A percentile compares a stretch with the other conserved stretches of the same genome.
Evolutionary conservation across 805 yeast genomes (phyloP).

Genomic region (Jamesozyma spencerorum): DNA sequence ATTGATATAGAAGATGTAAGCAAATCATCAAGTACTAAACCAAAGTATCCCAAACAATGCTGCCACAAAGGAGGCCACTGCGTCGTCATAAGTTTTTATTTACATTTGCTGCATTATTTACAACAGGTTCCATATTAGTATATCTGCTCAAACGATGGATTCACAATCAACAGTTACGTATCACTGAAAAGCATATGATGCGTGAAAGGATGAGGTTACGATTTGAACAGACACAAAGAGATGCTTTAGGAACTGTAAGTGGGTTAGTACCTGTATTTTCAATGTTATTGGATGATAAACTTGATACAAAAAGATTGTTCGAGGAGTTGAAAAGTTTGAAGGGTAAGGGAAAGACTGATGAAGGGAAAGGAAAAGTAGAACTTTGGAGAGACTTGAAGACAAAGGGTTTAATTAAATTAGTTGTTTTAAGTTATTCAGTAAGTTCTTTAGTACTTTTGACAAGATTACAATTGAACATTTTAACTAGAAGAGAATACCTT

Average conservation of each 20-base stretch:
- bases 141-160: slow-evolving; percentile 26
- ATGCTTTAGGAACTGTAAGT: slow-evolving; percentile 73
- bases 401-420: slow-evolving; percentile 60
- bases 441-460: slow-evolving; percentile 69
- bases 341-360: slow-evolving; percentile 1
- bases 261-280: slow-evolving; percentile 73
- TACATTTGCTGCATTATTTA: slow-evolving; percentile 11
- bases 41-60: background rate
- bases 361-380: slow-evolving; percentile 44
- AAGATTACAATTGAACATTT: slow-evolving; percentile 75
- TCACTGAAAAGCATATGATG: slow-evolving; percentile 50
- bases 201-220: slow-evolving; percentile 67
- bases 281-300: slow-evolving; percentile 23
- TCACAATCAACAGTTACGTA: slow-evolving; percentile 35
- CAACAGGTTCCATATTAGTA: slow-evolving; percentile 23
- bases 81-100: background rate
- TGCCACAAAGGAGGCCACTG: background rate
- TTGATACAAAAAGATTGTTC: slow-evolving; percentile 23
- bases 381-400: slow-evolving; percentile 79
- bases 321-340: slow-evolving; percentile 20
- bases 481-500: slow-evolving; percentile 79
- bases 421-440: slow-evolving; percentile 60
- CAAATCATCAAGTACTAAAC: background rate
- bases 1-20: no score
- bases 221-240: slow-evolving; percentile 86